phyloP scores from a whole-genome alignment of 306 rosid species.

The Acacia acuminata region DNA sequence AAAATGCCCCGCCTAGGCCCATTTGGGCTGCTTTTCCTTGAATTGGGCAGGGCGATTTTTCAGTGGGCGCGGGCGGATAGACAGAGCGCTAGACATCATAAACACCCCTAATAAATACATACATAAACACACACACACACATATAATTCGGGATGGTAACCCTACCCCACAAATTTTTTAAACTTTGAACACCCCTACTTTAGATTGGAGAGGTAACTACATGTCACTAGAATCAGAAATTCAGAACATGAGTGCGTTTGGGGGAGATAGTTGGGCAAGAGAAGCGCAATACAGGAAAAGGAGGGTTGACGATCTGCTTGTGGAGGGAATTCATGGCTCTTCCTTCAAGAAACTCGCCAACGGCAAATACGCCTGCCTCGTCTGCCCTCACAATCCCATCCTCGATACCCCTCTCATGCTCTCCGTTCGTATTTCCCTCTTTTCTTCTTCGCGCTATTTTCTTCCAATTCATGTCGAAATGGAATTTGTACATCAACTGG shows the following conservation, averaged over 20 bases:
- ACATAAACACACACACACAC: too few species aligned
- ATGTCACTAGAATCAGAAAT: background rate
- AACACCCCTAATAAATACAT: too few species aligned
- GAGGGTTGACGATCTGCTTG: constrained; percentile 10
- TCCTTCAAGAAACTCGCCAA: constrained; percentile 1
- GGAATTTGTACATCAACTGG: background rate
- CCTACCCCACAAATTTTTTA: too few species aligned
- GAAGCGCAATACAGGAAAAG: constrained; percentile 18
- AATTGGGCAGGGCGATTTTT: too few species aligned
- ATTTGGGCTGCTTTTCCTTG: too few species aligned
- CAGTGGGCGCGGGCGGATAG: too few species aligned
- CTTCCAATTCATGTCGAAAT: background rate
- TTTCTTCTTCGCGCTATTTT: background rate
- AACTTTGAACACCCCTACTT: too few species aligned
- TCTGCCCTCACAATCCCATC: constrained; percentile 1
- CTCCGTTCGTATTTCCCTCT: background rate
- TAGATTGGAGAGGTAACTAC: too few species aligned
- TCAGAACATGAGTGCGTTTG: background rate
- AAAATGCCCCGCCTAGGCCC: too few species aligned
- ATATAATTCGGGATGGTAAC: too few species aligned
- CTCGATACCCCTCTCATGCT: constrained; percentile 16
- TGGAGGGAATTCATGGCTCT: background rate
- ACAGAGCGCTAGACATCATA: too few species aligned
- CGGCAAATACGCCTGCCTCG: constrained; percentile 6
- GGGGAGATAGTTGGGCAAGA: constrained; percentile 23